phyloP scores from a whole-genome alignment of 768 basidiomycete genomes.

The Russula virescens region DNA sequence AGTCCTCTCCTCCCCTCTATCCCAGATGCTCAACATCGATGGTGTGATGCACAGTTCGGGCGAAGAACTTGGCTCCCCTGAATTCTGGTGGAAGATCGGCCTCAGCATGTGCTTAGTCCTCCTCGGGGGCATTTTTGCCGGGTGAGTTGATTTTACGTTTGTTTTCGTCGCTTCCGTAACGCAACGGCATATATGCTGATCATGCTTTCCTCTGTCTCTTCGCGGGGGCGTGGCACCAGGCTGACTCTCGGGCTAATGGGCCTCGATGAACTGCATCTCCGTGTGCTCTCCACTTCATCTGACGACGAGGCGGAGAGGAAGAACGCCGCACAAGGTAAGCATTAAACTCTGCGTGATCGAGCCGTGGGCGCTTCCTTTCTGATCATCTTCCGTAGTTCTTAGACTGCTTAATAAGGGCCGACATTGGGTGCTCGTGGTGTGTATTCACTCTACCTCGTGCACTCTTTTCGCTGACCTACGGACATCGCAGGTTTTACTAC shows the following conservation, averaged over 20 bases:
- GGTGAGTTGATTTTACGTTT: constrained; percentile 43
- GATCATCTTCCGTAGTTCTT: constrained; percentile 34
- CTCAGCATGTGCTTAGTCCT: constrained; percentile 69
- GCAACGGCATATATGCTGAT: neutral
- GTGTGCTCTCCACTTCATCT: constrained; percentile 78
- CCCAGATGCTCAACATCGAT: neutral
- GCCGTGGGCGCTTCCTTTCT: constrained; percentile 5
- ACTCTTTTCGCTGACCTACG: neutral
- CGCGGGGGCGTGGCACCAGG: constrained; percentile 35
- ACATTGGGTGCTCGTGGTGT: constrained; percentile 87
- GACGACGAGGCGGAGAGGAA: constrained; percentile 60
- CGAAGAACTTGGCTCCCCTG: constrained; percentile 44
- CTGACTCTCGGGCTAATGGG: constrained; percentile 93
- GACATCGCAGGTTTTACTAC: constrained; percentile 59
- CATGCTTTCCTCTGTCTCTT: neutral
- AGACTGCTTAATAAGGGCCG: constrained; percentile 44
- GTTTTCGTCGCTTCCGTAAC: too few species aligned
- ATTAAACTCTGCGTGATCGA: neutral
- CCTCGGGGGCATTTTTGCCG: constrained; percentile 87
- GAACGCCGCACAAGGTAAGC: constrained; percentile 65
- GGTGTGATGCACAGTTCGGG: neutral
- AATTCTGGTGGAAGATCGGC: constrained; percentile 70
- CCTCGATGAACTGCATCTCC: constrained; percentile 83
- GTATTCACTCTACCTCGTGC: constrained; percentile 24
- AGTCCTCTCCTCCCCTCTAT: neutral